Conservation (phyloP, 805 yeast genomes). For the Kregervanrija delftensis region DNA sequence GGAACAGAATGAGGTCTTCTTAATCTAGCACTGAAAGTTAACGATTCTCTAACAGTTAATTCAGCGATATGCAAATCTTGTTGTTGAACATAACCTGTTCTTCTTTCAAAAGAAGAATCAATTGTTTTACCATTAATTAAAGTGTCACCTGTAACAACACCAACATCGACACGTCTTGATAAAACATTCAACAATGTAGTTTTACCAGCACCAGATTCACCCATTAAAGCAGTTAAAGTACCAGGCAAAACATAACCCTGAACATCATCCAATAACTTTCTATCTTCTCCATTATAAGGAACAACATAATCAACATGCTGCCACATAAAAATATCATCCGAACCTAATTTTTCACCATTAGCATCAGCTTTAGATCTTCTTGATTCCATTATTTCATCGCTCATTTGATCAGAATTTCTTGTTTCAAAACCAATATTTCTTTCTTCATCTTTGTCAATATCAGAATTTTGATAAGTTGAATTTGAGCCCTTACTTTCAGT, state of each 20-base stretch:
- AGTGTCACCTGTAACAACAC: constrained; percentile 54
- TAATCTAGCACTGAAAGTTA: constrained; percentile 42
- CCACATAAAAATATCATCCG: constrained; percentile 54
- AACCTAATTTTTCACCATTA: constrained; percentile 21
- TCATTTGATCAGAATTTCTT: neutral
- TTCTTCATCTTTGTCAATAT: no score
- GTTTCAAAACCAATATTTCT: neutral
- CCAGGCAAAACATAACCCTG: constrained; percentile 47
- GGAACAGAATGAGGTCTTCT: constrained; percentile 37
- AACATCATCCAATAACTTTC: constrained; percentile 37
- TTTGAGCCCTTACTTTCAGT: no score
- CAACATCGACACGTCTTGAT: constrained; percentile 44
- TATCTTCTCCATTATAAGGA: constrained; percentile 36
- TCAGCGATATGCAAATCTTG: constrained; percentile 46
- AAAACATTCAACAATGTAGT: constrained; percentile 50
- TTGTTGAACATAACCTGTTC: constrained; percentile 53
- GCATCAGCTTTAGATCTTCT: neutral
- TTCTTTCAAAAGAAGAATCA: constrained; percentile 42
- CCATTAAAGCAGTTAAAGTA: constrained; percentile 54
- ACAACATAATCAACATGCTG: constrained; percentile 52
- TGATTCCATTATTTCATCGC: neutral
- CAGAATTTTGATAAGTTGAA: no score
- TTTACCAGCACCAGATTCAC: constrained; percentile 62
- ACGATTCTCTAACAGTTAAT: constrained; percentile 45
- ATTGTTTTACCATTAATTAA: constrained; percentile 45